A percentile compares a stretch with the other conserved stretches of the same genome.
Evolutionary conservation across 1,284 basidiomycete genomes (phyloP).

Genomic region (Trichosporon asahii): DNA sequence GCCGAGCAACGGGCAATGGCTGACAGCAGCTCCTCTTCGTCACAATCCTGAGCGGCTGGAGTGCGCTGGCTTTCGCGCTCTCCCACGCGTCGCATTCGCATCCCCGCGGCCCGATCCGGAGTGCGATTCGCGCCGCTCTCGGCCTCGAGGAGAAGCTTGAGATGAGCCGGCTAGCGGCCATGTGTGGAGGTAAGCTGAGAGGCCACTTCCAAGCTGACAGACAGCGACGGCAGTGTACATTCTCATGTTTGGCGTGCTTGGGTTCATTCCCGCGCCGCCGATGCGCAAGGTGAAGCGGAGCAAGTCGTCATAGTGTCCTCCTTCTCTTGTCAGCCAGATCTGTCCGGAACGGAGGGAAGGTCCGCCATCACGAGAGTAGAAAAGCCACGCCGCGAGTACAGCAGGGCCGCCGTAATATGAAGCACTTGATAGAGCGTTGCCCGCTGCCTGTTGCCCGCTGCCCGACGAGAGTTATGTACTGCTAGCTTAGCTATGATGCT

Average conservation of each 20-base stretch:
- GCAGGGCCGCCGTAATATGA: too few species aligned
- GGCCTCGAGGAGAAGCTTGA: constrained; percentile 18
- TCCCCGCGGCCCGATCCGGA: constrained; percentile 28
- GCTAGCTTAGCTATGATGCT: neutral
- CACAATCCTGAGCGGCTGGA: constrained; percentile 48
- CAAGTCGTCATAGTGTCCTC: neutral
- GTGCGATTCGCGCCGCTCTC: constrained; percentile 26
- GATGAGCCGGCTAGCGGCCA: constrained; percentile 36
- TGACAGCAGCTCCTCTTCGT: constrained; percentile 31
- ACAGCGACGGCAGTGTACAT: constrained; percentile 46
- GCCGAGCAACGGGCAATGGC: neutral
- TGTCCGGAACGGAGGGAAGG: too few species aligned
- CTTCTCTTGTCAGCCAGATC: neutral
- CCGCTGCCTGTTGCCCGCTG: too few species aligned
- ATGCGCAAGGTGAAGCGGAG: neutral
- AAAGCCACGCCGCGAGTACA: too few species aligned
- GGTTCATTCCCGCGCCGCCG: constrained; percentile 42
- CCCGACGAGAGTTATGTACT: neutral
- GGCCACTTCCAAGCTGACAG: constrained; percentile 16
- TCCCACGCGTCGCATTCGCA: constrained; percentile 37
- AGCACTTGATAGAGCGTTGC: too few species aligned
- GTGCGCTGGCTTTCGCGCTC: constrained; percentile 40
- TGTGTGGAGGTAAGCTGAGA: constrained; percentile 40
- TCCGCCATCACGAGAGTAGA: too few species aligned
- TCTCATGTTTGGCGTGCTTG: constrained; percentile 44